These are phyloP conservation scores for Candida lessepsii DNA, from an alignment of 805 yeast genomes.

Conservation along the genomic window DNA sequence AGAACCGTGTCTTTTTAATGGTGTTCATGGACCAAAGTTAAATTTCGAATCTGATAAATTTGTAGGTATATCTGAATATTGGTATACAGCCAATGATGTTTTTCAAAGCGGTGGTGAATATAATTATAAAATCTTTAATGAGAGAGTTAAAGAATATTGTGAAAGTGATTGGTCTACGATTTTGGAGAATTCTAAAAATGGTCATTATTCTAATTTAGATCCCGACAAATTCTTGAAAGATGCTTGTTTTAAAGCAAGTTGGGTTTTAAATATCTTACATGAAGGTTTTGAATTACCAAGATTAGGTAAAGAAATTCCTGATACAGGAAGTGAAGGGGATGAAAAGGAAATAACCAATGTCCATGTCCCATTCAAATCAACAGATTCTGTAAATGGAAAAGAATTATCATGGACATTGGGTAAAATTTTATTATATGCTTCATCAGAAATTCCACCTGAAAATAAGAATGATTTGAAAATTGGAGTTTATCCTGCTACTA, in stretches of 20 bases:
- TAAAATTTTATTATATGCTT: conserved; percentile 76
- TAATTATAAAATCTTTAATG: conserved; percentile 68
- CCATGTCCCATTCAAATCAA: conserved; percentile 74
- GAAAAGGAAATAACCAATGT: conserved; percentile 28
- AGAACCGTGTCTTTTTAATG: conserved; percentile 90
- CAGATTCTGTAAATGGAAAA: conserved; percentile 73
- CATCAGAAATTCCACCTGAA: conserved; percentile 52
- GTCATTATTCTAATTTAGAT: conserved; percentile 57
- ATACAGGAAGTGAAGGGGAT: conserved; percentile 26
- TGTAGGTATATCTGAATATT: conserved; percentile 93
- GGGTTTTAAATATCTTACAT: conserved; percentile 87
- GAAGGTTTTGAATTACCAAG: conserved; percentile 91
- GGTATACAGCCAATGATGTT: conserved; percentile 95
- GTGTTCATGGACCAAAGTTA: conserved; percentile 88
- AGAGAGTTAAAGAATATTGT: conserved; percentile 69
- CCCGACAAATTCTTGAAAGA: conserved; percentile 53
- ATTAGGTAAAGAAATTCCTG: conserved; percentile 48
- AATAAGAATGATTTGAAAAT: conserved; percentile 21
- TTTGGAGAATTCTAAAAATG: conserved; percentile 49
- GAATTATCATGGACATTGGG: conserved; percentile 97
- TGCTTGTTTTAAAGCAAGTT: conserved; percentile 92
- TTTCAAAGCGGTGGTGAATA: conserved; percentile 88
- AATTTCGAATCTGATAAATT: conserved; percentile 79
- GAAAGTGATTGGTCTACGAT: conserved; percentile 66
- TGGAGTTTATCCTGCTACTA: conserved; percentile 44